Evolutionary conservation across 345 rosid genomes (phyloP).

Genomic region (thale cress (Arabidopsis thaliana)): DNA sequence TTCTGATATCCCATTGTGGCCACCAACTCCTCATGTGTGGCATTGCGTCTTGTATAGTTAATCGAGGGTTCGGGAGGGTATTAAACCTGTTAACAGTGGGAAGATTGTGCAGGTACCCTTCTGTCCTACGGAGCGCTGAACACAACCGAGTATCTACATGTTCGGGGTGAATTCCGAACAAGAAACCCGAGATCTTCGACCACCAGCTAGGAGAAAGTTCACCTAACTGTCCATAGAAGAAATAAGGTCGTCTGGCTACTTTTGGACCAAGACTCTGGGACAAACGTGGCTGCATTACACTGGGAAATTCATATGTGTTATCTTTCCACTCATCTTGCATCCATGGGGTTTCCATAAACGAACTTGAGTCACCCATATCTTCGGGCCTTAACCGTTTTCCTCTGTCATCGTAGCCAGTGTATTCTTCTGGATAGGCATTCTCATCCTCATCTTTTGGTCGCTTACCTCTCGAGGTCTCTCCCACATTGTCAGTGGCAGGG

Average conservation of each 20-base stretch:
- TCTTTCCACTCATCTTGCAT: constrained; percentile 52
- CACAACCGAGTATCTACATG: constrained; percentile 63
- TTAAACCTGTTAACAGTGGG: constrained; percentile 63
- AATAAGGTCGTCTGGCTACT: constrained; percentile 72
- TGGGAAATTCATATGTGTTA: constrained; percentile 38
- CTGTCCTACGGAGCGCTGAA: constrained; percentile 75
- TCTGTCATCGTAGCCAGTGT: constrained; percentile 43
- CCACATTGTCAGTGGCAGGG: constrained; percentile 35
- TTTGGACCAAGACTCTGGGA: constrained; percentile 51
- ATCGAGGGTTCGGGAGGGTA: constrained; percentile 59
- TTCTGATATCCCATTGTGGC: constrained; percentile 96
- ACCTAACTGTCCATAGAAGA: constrained; percentile 75
- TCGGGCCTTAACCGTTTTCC: constrained; percentile 74
- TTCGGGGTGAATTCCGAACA: constrained; percentile 72
- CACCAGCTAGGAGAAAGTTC: constrained; percentile 55
- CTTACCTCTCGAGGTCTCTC: constrained; percentile 62
- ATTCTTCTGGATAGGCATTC: constrained; percentile 40
- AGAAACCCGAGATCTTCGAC: constrained; percentile 69
- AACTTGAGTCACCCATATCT: constrained; percentile 50
- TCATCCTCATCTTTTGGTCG: constrained; percentile 66
- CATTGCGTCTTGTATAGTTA: constrained; percentile 69
- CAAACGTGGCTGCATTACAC: constrained; percentile 49
- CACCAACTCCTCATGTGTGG: constrained; percentile 81
- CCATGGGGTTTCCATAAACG: constrained; percentile 51
- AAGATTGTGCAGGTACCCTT: constrained; percentile 93